Conservation (phyloP, 2,329 filamentous ascomycete genomes). For the Trichoderma sp. region DNA sequence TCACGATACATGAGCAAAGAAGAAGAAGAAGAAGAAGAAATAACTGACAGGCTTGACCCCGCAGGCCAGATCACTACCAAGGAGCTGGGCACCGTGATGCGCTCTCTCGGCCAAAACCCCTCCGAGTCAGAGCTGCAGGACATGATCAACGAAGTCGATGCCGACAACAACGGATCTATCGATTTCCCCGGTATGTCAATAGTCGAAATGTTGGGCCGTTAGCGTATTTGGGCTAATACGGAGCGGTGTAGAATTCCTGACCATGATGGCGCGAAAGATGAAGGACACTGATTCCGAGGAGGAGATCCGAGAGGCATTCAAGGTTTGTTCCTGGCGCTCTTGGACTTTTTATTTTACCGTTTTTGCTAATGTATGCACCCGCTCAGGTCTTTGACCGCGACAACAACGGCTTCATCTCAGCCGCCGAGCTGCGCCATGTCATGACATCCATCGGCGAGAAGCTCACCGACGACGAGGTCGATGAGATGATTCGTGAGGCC, state of each 20-base stretch:
- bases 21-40: not conserved
- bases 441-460: constrained; percentile 93
- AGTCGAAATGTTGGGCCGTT: not conserved
- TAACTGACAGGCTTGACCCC: constrained; percentile 11
- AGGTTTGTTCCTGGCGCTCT: constrained; percentile 48
- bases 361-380: not conserved
- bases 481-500: constrained; percentile 90
- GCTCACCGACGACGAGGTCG: constrained; percentile 84
- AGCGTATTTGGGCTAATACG: not conserved
- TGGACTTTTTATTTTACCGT: too few species aligned
- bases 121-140: constrained; percentile 88
- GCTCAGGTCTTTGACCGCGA: constrained; percentile 74
- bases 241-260: constrained; percentile 67
- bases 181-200: constrained; percentile 73
- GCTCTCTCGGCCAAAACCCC: constrained; percentile 84
- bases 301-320: constrained; percentile 86
- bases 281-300: constrained; percentile 90
- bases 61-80: constrained; percentile 88
- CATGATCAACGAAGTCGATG: constrained; percentile 93
- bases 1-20: not conserved
- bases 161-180: constrained; percentile 89
- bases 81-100: constrained; percentile 87
- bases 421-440: constrained; percentile 81
- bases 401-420: constrained; percentile 89
- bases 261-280: constrained; percentile 94